Evolutionary conservation across 257 asterid genomes (phyloP), one percentile per base, ranked within the genome.

Genomic region (Salvia splendens): DNA sequence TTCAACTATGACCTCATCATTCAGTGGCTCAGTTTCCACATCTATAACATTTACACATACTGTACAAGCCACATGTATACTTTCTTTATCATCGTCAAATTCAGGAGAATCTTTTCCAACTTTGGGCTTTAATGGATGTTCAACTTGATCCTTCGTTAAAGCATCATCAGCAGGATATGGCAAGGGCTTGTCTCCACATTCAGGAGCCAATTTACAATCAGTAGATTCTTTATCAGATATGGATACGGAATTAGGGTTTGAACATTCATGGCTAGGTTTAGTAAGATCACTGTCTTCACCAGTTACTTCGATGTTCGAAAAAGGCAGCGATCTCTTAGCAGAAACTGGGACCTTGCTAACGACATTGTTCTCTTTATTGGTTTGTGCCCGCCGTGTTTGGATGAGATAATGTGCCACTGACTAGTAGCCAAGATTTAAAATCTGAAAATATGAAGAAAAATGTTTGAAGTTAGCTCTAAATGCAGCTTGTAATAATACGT

Each of bases 371-470:
- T 78, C 91, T 4, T 81, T 69, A 62, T 69, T 84, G 12, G 79
- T 32, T 20, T 72, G 51, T 62, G 76, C 59, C 8, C 80, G 82
- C 4, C 86, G 84, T 36, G 95, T 86, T 85, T 93, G 95, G 78
- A 93, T 79, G 78, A 93, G 97, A 80, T 86, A 93, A 80, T 93
- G 98, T 16, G 98, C 98, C 56, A 86, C 98, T 20, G 98, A 93
- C 73, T 86, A 89, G 75, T 82, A 93, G 46, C 99, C 99, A 55
- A 94, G 82, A 20, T 73, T 67, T 28, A 89, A 72, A 54, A 87
- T 75, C 99, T 94, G 80, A 53, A 73, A 40, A 53, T 17, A 61
- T 2, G 30, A 24, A 24, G 1, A 0, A 33, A 35, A 45, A 8
- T 8, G 41, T 45, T 6, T 28, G 51, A 41, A 51, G 52, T 71